Conservation (phyloP, 768 basidiomycete species). For the Boletellus emodensis region DNA sequence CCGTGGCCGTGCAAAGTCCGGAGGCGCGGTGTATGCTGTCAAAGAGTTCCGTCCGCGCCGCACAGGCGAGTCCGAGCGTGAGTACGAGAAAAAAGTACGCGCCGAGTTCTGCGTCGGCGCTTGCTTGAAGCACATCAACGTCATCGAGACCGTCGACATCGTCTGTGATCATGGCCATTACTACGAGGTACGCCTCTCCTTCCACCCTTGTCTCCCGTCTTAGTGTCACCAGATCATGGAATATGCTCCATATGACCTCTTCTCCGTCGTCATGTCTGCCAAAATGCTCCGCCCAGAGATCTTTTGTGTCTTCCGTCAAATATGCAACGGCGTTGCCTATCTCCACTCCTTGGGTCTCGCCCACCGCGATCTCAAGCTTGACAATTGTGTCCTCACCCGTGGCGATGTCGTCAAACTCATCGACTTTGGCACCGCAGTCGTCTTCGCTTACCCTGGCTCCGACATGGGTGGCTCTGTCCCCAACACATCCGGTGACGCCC, state of each 20-base stretch:
- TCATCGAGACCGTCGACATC: conserved; percentile 98
- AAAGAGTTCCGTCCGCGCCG: conserved; percentile 96
- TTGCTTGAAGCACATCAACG: conserved; percentile 89
- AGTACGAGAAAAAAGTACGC: conserved; percentile 99
- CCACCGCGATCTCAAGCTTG: conserved; percentile 97
- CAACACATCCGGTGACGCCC: conserved; percentile 4
- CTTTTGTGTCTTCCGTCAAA: conserved; percentile 98
- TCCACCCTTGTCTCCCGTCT: background rate
- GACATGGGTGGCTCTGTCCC: conserved; percentile 39
- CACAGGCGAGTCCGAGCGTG: conserved; percentile 84
- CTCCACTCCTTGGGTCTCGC: conserved; percentile 97
- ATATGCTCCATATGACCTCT: conserved; percentile 97
- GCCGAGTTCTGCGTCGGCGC: conserved; percentile 98
- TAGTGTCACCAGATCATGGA: conserved; percentile 82
- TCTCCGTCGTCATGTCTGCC: conserved; percentile 98
- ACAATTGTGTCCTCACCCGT: conserved; percentile 99
- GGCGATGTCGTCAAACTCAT: conserved; percentile 96
- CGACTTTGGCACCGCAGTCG: conserved; percentile 99
- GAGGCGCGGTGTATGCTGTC: conserved; percentile 86
- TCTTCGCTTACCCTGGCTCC: conserved; percentile 98
- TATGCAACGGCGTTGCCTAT: conserved; percentile 96
- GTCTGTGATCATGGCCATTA: conserved; percentile 97
- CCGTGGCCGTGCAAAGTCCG: conserved; percentile 77
- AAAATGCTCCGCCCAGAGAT: conserved; percentile 98
- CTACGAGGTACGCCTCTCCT: conserved; percentile 70